A percentile compares a stretch with the other conserved stretches of the same genome.
Conservation (phyloP, 805 yeast species). For the Suhomyces tanzawaensis region DNA sequence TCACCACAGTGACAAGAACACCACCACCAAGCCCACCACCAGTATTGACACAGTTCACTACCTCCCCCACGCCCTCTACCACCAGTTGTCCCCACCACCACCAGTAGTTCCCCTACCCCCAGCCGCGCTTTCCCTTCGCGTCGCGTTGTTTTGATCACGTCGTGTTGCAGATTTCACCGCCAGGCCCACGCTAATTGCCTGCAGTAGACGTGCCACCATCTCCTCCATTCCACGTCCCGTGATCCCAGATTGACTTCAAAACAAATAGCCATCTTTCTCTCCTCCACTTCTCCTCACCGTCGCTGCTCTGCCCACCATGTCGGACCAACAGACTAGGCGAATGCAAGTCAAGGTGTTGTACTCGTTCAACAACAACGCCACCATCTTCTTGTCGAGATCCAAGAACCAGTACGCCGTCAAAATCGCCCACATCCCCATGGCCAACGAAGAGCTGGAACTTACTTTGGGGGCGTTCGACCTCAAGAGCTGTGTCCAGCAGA, state of each 20-base stretch:
- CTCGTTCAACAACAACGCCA: constrained; percentile 42
- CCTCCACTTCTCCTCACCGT: background rate
- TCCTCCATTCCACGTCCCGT: constrained; percentile 1
- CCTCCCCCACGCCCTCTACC: too few relatives aligned
- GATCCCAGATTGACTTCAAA: constrained; percentile 1
- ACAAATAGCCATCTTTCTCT: background rate
- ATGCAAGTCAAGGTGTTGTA: constrained; percentile 47
- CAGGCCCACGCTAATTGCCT: background rate
- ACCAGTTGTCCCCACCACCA: background rate
- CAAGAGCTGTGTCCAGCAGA: constrained; percentile 37
- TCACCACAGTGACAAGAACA: too few relatives aligned
- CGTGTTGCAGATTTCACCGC: background rate
- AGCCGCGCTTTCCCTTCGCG: constrained; percentile 6
- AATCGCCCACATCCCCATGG: constrained; percentile 36
- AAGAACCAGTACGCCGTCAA: constrained; percentile 32
- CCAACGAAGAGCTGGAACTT: constrained; percentile 18
- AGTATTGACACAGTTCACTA: too few relatives aligned
- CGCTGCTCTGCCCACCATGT: constrained; percentile 13
- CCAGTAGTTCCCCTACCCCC: background rate
- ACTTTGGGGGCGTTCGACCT: constrained; percentile 44
- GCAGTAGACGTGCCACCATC: too few relatives aligned
- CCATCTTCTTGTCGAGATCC: constrained; percentile 43
- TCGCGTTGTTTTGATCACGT: constrained; percentile 12
- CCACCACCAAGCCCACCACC: too few relatives aligned
- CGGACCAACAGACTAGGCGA: constrained; percentile 25